Evolutionary conservation across 192 early-diverging fungal genomes (phyloP), one percentile per base, ranked within the genome.

Genomic region (Backusella circina): DNA sequence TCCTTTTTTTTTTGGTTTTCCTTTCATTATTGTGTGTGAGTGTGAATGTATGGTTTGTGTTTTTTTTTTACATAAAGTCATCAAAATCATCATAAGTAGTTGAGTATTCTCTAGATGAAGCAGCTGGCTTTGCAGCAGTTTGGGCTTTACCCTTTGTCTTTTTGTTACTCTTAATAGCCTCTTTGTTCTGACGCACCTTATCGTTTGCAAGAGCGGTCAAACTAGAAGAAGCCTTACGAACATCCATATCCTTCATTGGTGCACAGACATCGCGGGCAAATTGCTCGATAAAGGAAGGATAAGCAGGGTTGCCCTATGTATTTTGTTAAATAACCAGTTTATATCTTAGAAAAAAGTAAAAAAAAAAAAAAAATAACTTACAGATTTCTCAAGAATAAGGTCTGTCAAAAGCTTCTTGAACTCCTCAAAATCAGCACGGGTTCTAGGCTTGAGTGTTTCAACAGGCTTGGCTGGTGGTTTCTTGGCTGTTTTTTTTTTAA

Each of bases 201-300:
- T 93, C 92, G 77, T 91, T 91, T 54, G 90, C 92, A 67, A 94
- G 79, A 7, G 87, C 85, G 3, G 88, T 88, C 79, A 94, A 73
- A 13, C 87, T 85, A 75, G 86, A 89, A 16, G 90, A 70, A 41
- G 86, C 77, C 75, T 91, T 91, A 75, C 89, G 85, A 21, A 91
- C 87, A 65, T 93, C 92, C 21, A 84, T 76, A 67, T 93, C 92
- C 79, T 84, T 87, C 51, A 90, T 81, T 9, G 89, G 84, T 26
- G 76, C 41, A 39, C 85, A 80, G 37, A 93, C 77, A 50, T 92
- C 90, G 64, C 90, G 90, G 54, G 91, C 73, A 32, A 94, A 77
- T 68, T 81, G 84, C 12, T 91, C 88, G 71, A 94, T 64, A 74
- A 94, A 94, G 7, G 72, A 76, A 1, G 74, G 71, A 68, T 93